Evolutionary conservation across 345 rosid species (phyloP).

Genomic region (Moringa oleifera): DNA sequence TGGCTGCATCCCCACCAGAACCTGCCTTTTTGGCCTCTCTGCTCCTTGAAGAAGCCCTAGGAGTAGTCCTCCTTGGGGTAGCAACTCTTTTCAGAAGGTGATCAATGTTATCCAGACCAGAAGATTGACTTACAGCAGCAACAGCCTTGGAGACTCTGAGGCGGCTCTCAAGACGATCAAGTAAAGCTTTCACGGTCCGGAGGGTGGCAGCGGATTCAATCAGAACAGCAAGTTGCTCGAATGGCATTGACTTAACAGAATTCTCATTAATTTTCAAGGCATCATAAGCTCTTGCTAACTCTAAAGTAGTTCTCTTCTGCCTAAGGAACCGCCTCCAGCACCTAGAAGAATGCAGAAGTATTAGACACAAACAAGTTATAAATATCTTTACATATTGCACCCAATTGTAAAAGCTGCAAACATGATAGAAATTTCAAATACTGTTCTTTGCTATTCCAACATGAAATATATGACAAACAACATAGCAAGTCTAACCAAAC

Average conservation of each 20-base stretch:
- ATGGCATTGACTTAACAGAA: slow-evolving; percentile 56
- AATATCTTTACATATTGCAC: neutral
- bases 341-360: slow-evolving; percentile 31
- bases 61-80: slow-evolving; percentile 51
- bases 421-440: neutral
- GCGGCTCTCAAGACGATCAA: slow-evolving; percentile 80
- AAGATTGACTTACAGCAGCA: slow-evolving; percentile 21
- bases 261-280: slow-evolving; percentile 54
- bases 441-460: neutral
- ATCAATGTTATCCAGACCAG: slow-evolving; percentile 62
- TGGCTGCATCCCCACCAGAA: slow-evolving; percentile 30
- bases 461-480: neutral
- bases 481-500: too few relatives aligned
- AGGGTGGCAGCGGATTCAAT: slow-evolving; percentile 64
- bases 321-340: slow-evolving; percentile 80
- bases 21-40: slow-evolving; percentile 51
- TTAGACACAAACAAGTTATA: slow-evolving; percentile 5
- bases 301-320: slow-evolving; percentile 61
- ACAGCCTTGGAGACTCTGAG: slow-evolving; percentile 50
- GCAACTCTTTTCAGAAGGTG: slow-evolving; percentile 87
- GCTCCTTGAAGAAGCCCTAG: slow-evolving; percentile 37
- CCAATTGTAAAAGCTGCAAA: neutral
- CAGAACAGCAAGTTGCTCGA: slow-evolving; percentile 75
- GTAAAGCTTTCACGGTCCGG: slow-evolving; percentile 52
- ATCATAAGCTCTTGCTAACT: slow-evolving; percentile 62